A percentile compares a stretch with the other conserved stretches of the same genome.
These are phyloP conservation scores for Microcera coccophila DNA, from an alignment of 2,329 filamentous ascomycete genomes.

Conservation along the genomic window DNA sequence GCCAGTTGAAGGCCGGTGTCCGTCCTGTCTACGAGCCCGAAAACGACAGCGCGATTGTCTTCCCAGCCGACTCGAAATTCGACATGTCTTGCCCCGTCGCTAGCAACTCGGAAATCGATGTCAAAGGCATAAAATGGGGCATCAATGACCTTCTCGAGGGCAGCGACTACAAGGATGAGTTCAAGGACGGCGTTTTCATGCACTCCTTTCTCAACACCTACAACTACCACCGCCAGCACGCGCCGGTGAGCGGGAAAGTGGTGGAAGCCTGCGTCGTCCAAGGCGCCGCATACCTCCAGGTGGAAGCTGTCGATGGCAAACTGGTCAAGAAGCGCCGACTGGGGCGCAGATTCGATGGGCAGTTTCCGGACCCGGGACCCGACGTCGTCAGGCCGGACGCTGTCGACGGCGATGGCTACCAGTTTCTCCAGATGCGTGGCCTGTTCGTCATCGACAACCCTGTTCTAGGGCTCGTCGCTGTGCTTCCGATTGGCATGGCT, in stretches of 20 bases:
- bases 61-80: slow-evolving; percentile 37
- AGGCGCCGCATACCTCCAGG: slow-evolving; percentile 37
- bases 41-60: slow-evolving; percentile 30
- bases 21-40: slow-evolving; percentile 29
- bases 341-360: slow-evolving; percentile 15
- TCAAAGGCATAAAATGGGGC: slow-evolving; percentile 38
- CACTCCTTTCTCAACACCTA: slow-evolving; percentile 38
- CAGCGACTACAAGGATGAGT: slow-evolving; percentile 28
- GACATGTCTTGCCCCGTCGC: slow-evolving; percentile 19
- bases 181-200: slow-evolving; percentile 39
- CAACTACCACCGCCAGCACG: slow-evolving; percentile 42
- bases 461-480: slow-evolving; percentile 34
- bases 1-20: slow-evolving; percentile 32
- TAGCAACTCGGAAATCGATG: slow-evolving; percentile 25
- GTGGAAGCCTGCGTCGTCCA: slow-evolving; percentile 36
- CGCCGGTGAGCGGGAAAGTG: slow-evolving; percentile 37
- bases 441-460: slow-evolving; percentile 37
- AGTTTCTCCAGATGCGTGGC: slow-evolving; percentile 39
- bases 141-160: slow-evolving; percentile 34
- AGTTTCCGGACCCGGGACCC: background rate
- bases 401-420: slow-evolving; percentile 36
- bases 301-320: slow-evolving; percentile 13
- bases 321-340: slow-evolving; percentile 7
- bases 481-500: slow-evolving; percentile 44
- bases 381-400: slow-evolving; percentile 19